phyloP scores from a whole-genome alignment of 192 early-diverging fungal species.

The Coemansia pectinata region DNA sequence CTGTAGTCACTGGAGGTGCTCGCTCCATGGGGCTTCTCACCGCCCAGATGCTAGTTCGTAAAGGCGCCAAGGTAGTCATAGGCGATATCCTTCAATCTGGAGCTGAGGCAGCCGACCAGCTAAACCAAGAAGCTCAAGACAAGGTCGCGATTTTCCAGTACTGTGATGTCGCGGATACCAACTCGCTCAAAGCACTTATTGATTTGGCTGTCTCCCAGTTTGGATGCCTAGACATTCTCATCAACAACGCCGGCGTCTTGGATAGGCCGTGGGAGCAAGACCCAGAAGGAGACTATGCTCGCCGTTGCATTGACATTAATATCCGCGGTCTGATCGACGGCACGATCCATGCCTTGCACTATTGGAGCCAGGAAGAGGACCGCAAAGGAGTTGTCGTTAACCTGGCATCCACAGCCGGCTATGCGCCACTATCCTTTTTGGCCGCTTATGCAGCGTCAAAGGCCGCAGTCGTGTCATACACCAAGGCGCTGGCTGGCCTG shows the following conservation, averaged over 20 bases:
- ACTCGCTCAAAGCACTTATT: conserved; percentile 38
- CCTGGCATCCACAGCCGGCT: conserved; percentile 66
- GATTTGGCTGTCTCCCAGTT: conserved; percentile 52
- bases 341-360: conserved; percentile 63
- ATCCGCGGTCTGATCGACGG: conserved; percentile 66
- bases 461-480: conserved; percentile 65
- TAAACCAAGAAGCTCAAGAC: conserved; percentile 33
- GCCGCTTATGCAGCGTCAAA: conserved; percentile 74
- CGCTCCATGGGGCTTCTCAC: conserved; percentile 62
- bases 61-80: conserved; percentile 62
- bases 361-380: conserved; percentile 47
- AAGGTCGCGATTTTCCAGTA: conserved; percentile 48
- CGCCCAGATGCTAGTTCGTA: conserved; percentile 51
- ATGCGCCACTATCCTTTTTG: conserved; percentile 42
- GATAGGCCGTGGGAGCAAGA: conserved; percentile 36
- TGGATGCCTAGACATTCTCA: conserved; percentile 58
- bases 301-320: conserved; percentile 66
- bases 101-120: conserved; percentile 16
- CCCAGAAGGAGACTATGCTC: conserved; percentile 50
- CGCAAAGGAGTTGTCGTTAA: conserved; percentile 68
- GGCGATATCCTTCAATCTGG: conserved; percentile 49
- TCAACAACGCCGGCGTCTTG: conserved; percentile 63
- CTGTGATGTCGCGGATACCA: conserved; percentile 54
- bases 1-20: conserved; percentile 67
- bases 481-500: conserved; percentile 37